A percentile compares a stretch with the other conserved stretches of the same genome.
phyloP scores from a whole-genome alignment of 805 yeast genomes.

The Brettanomyces naardenensis region DNA sequence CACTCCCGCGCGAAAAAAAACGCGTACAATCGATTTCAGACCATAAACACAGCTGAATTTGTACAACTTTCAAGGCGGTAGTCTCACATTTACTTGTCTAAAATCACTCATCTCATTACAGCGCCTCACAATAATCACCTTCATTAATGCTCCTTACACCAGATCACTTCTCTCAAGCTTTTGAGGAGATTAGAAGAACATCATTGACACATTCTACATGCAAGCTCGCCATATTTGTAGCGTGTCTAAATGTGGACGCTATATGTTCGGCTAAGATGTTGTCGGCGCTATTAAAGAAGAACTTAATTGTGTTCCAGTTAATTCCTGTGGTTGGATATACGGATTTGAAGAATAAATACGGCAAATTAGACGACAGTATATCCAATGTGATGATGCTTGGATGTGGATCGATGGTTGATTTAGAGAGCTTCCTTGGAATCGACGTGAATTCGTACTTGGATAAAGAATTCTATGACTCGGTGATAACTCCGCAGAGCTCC shows the following conservation, averaged over 20 bases:
- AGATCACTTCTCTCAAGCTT: constrained; percentile 56
- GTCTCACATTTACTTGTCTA: too few relatives aligned
- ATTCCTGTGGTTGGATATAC: constrained; percentile 90
- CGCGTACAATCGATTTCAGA: too few relatives aligned
- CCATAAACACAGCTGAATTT: too few relatives aligned
- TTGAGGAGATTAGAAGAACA: constrained; percentile 58
- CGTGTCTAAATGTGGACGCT: constrained; percentile 88
- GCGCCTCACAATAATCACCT: too few relatives aligned
- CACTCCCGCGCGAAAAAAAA: too few relatives aligned
- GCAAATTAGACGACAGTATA: constrained; percentile 63
- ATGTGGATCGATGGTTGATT: constrained; percentile 88
- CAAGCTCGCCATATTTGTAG: constrained; percentile 76
- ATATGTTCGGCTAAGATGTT: constrained; percentile 81
- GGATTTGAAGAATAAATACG: constrained; percentile 60
- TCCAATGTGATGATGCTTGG: constrained; percentile 75
- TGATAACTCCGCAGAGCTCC: constrained; percentile 1
- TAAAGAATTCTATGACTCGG: constrained; percentile 13
- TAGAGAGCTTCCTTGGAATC: constrained; percentile 65
- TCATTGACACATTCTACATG: constrained; percentile 91
- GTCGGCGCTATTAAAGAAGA: constrained; percentile 62
- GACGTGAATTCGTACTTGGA: constrained; percentile 45
- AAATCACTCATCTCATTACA: too few relatives aligned
- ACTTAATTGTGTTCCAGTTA: constrained; percentile 77
- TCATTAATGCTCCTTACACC: constrained; percentile 66
- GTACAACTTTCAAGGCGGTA: too few relatives aligned